Base-by-base conservation (phyloP, 169 alveolate species). In the Besnoitia besnoiti region DNA sequence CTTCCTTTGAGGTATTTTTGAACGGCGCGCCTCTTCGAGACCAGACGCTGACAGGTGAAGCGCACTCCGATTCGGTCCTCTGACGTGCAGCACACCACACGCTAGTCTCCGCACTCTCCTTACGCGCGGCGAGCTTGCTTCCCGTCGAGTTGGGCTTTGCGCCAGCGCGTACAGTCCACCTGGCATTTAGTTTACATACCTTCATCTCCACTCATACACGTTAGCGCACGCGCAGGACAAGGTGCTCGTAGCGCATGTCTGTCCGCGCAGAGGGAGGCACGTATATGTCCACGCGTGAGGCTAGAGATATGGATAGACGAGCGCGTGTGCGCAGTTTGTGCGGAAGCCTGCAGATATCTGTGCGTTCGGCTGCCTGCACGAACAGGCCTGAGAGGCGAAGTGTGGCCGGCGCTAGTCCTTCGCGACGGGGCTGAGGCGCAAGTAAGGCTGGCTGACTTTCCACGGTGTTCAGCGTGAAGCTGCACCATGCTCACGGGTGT, bases 361-460 rank as follows among this genome's bases (percentile, higher is more conserved):
- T 49, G 16, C 59, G 59, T 49, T 7, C 16, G 59, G 59, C 67
- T 55, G 67, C 67, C 33, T n/a, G 3, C n/a, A 42, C 44, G 47
- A 30, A 19, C 46, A 7, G 82, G 82, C 8, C 82, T 73, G 24
- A 39, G 82, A n/a, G 44, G 82, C 44, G 44, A 73, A n/a, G 46
- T 73, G 14, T 73, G 82, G 82, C 82, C 82, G 7, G 82, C 82
- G 39, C n/a, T 73, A 1, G 46, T 37, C 24, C 46, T 73, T n/a
- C 44, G 46, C 39, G 82, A 30, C 82, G 40, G 82, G 16, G 82
- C 82, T 42, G 82, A 35, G 39, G 82, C 82, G 47, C 82, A 73
- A 42, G 82, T 21, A 42, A 73, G 82, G 46, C 46, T 5, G 39
- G 16, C 24, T 73, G 44, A 24, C 8, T 73, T 73, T n/a, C n/a